Percentiles rank a stretch among this genome's conserved stretches.
These are phyloP conservation scores for Solanum etuberosum DNA, from an alignment of 257 asterid genomes.

Conservation along the genomic window DNA sequence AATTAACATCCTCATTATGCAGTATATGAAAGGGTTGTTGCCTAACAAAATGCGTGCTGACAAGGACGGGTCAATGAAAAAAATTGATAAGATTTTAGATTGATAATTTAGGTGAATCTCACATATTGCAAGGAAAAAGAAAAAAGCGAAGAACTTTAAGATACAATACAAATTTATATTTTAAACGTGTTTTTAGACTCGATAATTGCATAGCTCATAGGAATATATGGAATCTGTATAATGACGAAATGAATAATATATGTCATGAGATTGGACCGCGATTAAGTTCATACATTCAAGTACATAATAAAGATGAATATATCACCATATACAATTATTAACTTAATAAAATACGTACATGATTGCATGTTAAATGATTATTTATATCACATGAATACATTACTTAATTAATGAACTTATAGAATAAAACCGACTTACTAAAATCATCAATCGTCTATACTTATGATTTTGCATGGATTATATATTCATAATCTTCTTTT, in stretches of 20 bases:
- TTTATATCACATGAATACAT: neutral
- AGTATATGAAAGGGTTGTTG: neutral
- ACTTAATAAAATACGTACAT: neutral
- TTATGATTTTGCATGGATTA: neutral
- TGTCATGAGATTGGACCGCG: neutral
- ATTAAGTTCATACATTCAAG: neutral
- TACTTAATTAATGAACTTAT: neutral
- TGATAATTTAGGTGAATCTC: neutral
- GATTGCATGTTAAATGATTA: neutral
- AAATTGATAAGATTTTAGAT: too few species aligned
- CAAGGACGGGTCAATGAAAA: too few species aligned
- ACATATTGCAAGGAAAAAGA: too few species aligned
- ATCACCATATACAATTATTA: neutral
- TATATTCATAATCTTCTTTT: neutral
- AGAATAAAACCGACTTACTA: neutral
- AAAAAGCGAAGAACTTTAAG: too few species aligned
- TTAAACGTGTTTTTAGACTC: neutral
- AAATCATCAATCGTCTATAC: neutral
- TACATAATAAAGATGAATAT: too few species aligned
- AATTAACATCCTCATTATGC: neutral
- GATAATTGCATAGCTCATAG: neutral
- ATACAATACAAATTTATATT: too few species aligned
- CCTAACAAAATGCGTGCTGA: neutral
- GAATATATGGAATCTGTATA: neutral
- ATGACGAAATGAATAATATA: neutral